Evolutionary conservation across 2,329 filamentous ascomycete genomes (phyloP).

Genomic region (Monilinia vaccinii-corymbosi): DNA sequence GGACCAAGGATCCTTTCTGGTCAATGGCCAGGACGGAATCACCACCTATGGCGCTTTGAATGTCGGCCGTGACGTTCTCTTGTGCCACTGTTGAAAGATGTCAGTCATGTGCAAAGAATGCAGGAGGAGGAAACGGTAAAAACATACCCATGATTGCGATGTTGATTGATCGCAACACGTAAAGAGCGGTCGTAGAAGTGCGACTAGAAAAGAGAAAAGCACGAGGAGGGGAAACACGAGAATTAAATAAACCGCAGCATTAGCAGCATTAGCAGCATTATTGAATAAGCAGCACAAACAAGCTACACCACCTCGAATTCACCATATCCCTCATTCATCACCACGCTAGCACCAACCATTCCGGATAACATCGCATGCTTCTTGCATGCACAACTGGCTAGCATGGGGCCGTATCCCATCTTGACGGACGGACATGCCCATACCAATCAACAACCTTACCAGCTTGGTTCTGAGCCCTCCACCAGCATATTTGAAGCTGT

Average conservation of each 20-base stretch:
- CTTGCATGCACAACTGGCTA: neutral
- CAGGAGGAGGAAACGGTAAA: neutral
- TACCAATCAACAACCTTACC: slow-evolving; percentile 6
- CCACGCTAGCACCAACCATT: neutral
- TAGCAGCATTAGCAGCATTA: no score
- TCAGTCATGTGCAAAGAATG: neutral
- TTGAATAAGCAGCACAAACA: neutral
- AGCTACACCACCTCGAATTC: neutral
- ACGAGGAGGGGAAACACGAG: slow-evolving; percentile 7
- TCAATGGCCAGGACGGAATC: slow-evolving; percentile 14
- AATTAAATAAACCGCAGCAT: slow-evolving; percentile 5
- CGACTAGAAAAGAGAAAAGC: neutral
- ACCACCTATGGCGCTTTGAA: slow-evolving; percentile 7
- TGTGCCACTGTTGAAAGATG: neutral
- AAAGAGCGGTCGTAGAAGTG: slow-evolving; percentile 4
- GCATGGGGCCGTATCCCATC: slow-evolving; percentile 3
- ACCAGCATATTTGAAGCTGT: neutral
- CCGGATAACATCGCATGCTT: slow-evolving; percentile 3
- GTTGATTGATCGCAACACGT: slow-evolving; percentile 2
- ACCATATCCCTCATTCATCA: neutral
- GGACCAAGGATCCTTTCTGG: slow-evolving; percentile 15
- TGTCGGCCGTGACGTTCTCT: slow-evolving; percentile 13
- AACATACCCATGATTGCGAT: slow-evolving; percentile 10
- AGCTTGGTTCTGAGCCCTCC: slow-evolving; percentile 5
- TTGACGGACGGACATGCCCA: slow-evolving; percentile 1